Evolutionary conservation across 192 early-diverging fungal species (phyloP), one percentile per base, ranked within the genome.

Genomic region (Piromyces finnis): DNA sequence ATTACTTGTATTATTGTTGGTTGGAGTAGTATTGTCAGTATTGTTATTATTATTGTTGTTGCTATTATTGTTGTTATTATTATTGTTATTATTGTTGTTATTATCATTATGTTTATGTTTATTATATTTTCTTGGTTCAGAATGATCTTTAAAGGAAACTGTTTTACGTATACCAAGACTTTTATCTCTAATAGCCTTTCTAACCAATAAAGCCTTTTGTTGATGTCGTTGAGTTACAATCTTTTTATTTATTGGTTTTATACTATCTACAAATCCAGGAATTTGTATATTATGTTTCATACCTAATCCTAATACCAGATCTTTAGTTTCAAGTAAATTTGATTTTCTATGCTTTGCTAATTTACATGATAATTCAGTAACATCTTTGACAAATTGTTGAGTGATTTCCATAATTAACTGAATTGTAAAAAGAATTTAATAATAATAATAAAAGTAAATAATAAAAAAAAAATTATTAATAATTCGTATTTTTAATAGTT

Each of bases 361-460:
- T 81, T 92, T 90, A 85, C 93, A 94, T 3, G 92, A 94, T 85
- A 94, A 93, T 79, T 89, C 86, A 3, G 93, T 93, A 0, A 95
- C 93, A 1, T 92, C 92, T 79, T 94, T 92, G 79, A 96, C 94
- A 84, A 96, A 96, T 80, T 95, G 92, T 82, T 95, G 93, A 0
- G 94, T 93, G 41, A 95, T 88, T 80, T 94, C 93, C 80, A 94
- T 87, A 37, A 96, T 82, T 79, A 96, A 92, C 92, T 93, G 77
- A 28, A 29, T n/a, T n/a, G n/a, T n/a, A n/a, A n/a, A n/a, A n/a
- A n/a, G n/a, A n/a, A n/a, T n/a, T n/a, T n/a, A n/a, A n/a, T n/a
- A n/a, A n/a, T n/a, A n/a, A 30, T 5, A 30, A 27, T 37, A 28
- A 30, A 28, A 4, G 29, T 11, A 26, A 29, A 13, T 28, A 78